A percentile compares a stretch with the other conserved stretches of the same genome.
Conservation (phyloP, 306 rosid species). For the Vigna trinervia region DNA sequence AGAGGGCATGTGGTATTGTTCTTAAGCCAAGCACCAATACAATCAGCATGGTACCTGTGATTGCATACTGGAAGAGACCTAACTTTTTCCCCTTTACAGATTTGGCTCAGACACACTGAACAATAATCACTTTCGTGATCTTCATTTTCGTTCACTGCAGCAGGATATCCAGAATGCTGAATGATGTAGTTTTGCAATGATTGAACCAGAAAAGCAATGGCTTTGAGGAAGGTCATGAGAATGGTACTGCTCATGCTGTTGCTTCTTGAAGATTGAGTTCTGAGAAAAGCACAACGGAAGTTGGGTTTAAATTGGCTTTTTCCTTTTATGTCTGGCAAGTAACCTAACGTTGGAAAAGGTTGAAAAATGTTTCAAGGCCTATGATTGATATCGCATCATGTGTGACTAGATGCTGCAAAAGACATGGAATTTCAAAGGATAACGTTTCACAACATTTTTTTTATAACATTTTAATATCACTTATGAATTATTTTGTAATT, state of each 20-base stretch:
- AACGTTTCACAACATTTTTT: no score
- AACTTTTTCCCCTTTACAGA: slow-evolving; percentile 39
- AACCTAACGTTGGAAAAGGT: not conserved
- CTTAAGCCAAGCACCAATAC: slow-evolving; percentile 53
- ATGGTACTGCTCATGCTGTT: slow-evolving; percentile 24
- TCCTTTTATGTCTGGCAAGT: not conserved
- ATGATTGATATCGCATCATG: not conserved
- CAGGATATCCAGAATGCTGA: not conserved
- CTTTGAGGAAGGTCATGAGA: slow-evolving; percentile 33
- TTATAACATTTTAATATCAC: no score
- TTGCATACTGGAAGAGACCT: slow-evolving; percentile 38
- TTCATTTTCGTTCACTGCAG: not conserved
- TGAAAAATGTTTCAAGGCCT: slow-evolving; percentile 17
- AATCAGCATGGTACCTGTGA: slow-evolving; percentile 47
- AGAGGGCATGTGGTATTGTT: slow-evolving; percentile 52
- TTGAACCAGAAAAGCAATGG: slow-evolving; percentile 14
- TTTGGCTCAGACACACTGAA: slow-evolving; percentile 45
- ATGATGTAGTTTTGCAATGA: slow-evolving; percentile 30
- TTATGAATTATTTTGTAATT: no score
- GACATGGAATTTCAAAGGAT: not conserved
- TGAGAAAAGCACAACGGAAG: not conserved
- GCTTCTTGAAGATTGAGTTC: not conserved
- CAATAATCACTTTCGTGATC: slow-evolving; percentile 36
- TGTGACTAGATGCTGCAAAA: not conserved
- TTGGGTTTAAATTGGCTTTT: not conserved